These are phyloP conservation scores for Amanita pallidorosea DNA, from an alignment of 768 basidiomycete genomes.

Conservation along the genomic window DNA sequence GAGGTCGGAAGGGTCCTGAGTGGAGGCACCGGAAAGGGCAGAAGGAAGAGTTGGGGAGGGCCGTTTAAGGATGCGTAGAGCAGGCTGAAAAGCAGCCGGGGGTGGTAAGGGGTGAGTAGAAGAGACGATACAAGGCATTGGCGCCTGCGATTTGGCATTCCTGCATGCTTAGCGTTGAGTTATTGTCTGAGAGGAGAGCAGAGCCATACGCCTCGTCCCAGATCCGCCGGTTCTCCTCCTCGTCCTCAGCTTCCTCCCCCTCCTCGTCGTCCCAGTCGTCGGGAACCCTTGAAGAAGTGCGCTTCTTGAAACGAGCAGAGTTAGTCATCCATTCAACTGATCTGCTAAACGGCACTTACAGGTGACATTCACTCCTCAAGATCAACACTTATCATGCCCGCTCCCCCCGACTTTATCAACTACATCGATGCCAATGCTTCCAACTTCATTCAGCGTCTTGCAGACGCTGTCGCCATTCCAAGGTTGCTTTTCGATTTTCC, in stretches of 20 bases:
- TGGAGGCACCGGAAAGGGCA: constrained; percentile 17
- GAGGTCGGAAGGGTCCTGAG: constrained; percentile 16
- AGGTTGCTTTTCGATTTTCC: constrained; percentile 27
- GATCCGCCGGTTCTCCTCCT: constrained; percentile 37
- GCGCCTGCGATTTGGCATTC: constrained; percentile 43
- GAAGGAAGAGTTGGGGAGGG: constrained; percentile 28
- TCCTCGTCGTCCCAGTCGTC: constrained; percentile 56
- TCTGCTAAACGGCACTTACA: not conserved
- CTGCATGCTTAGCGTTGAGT: constrained; percentile 19
- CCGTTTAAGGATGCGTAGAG: constrained; percentile 66
- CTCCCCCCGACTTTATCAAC: constrained; percentile 35
- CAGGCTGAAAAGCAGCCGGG: constrained; percentile 45
- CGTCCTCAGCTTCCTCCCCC: constrained; percentile 28
- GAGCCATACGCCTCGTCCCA: constrained; percentile 57
- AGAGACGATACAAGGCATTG: constrained; percentile 60
- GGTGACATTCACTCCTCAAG: not conserved
- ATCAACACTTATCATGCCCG: constrained; percentile 24
- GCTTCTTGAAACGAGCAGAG: not conserved
- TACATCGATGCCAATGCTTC: constrained; percentile 62
- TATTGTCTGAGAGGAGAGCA: constrained; percentile 7
- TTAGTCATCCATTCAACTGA: not conserved
- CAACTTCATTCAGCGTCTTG: constrained; percentile 67
- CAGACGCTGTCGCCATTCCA: constrained; percentile 77
- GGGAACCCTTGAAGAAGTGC: constrained; percentile 11
- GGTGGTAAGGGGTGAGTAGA: constrained; percentile 37